A percentile compares a stretch with the other conserved stretches of the same genome.
These are phyloP conservation scores for Diversispora epigaea DNA, from an alignment of 192 early-diverging fungal species.

Conservation along the genomic window DNA sequence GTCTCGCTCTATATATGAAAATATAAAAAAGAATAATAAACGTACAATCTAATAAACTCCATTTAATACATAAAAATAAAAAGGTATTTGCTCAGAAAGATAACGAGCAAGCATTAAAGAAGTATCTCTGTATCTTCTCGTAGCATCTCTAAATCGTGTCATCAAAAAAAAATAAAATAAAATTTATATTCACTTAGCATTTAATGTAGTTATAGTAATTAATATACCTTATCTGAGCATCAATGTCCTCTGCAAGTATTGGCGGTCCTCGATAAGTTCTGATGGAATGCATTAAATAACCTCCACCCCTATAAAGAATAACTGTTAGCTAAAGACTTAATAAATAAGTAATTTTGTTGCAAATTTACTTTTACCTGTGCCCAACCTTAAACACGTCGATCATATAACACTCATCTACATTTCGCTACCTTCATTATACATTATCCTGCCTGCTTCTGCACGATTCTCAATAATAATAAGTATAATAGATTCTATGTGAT, in stretches of 20 bases:
- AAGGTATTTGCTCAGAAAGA: conserved; percentile 30
- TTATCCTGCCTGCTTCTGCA: conserved; percentile 50
- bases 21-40: not conserved
- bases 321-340: not conserved
- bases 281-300: conserved; percentile 41
- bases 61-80: not conserved
- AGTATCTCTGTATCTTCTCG: not conserved
- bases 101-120: not conserved
- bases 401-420: conserved; percentile 63
- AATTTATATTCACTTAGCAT: not conserved
- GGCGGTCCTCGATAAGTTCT: conserved; percentile 38
- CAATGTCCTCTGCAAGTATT: conserved; percentile 56
- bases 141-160: not conserved
- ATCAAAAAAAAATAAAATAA: not conserved
- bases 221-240: conserved; percentile 34
- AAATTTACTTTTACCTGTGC: conserved; percentile 21
- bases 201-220: not conserved
- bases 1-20: conserved; percentile 11
- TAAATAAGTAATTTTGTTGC: not conserved
- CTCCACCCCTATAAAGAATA: conserved; percentile 34
- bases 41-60: not conserved
- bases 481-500: conserved; percentile 68
- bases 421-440: conserved; percentile 47
- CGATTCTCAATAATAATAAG: conserved; percentile 63
- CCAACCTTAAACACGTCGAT: conserved; percentile 64